phyloP scores from a whole-genome alignment of 352 stramenopile species.

The Phytopythium vexans region DNA sequence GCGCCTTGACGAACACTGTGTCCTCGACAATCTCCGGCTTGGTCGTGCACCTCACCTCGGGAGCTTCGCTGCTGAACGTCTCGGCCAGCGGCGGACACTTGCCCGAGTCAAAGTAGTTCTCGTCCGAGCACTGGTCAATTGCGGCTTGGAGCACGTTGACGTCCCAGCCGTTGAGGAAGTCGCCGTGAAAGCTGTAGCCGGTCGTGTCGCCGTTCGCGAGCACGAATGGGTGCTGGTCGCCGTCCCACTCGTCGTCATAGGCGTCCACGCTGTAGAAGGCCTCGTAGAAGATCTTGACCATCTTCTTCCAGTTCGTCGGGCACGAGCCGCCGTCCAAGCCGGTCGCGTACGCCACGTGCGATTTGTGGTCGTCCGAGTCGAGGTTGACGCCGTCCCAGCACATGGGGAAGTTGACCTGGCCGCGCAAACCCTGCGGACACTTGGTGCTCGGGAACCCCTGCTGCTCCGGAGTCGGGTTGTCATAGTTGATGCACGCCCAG shows the following conservation, averaged over 20 bases:
- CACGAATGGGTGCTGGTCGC: conserved; percentile 46
- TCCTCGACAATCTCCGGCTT: conserved; percentile 34
- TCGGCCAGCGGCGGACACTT: conserved; percentile 35
- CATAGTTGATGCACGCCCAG: conserved; percentile 47
- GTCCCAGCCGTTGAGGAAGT: conserved; percentile 56
- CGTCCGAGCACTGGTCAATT: conserved; percentile 37
- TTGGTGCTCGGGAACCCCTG: conserved; percentile 42
- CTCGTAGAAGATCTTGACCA: conserved; percentile 63
- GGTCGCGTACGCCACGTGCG: conserved; percentile 42
- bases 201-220: conserved; percentile 44
- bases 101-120: conserved; percentile 48
- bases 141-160: conserved; percentile 36
- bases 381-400: conserved; percentile 46
- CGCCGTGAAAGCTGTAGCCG: conserved; percentile 45
- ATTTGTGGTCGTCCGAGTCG: conserved; percentile 49
- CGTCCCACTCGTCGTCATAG: conserved; percentile 45
- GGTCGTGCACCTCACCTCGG: conserved; percentile 26
- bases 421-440: conserved; percentile 38
- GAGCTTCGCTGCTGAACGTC: conserved; percentile 30
- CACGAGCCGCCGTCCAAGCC: conserved; percentile 37
- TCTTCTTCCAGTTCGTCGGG: conserved; percentile 39
- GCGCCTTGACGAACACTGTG: conserved; percentile 16
- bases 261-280: conserved; percentile 46
- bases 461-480: conserved; percentile 35
- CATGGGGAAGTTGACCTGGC: conserved; percentile 57